Conservation (phyloP, 1,284 basidiomycete species). For the Mycena sp. region DNA sequence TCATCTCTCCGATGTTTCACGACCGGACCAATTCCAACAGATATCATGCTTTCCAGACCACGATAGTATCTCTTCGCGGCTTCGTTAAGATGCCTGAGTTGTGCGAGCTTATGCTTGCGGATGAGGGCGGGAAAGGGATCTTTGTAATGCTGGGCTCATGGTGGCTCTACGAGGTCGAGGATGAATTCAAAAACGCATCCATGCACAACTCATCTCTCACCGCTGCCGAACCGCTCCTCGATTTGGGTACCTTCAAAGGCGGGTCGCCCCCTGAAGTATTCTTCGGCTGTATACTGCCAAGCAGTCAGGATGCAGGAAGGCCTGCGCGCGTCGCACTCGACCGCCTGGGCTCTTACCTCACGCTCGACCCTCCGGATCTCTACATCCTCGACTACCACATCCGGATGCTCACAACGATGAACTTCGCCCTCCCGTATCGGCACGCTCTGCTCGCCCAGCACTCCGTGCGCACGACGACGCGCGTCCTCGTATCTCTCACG, state of each 20-base stretch:
- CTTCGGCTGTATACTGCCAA: slow-evolving; percentile 23
- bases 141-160: slow-evolving; percentile 27
- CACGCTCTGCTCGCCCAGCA: slow-evolving; percentile 13
- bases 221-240: slow-evolving; percentile 28
- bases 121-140: not conserved
- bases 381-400: slow-evolving; percentile 11
- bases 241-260: slow-evolving; percentile 20
- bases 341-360: slow-evolving; percentile 24
- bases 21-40: slow-evolving; percentile 5
- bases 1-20: slow-evolving; percentile 20
- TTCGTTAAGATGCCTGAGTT: slow-evolving; percentile 24
- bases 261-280: slow-evolving; percentile 16
- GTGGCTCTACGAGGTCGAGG: slow-evolving; percentile 27
- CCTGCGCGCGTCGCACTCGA: slow-evolving; percentile 21
- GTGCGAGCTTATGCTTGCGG: slow-evolving; percentile 21
- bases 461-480: slow-evolving; percentile 21
- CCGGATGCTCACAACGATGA: too few relatives aligned
- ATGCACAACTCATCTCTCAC: slow-evolving; percentile 4
- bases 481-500: slow-evolving; percentile 25
- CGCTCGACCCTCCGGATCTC: not conserved
- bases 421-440: slow-evolving; percentile 5
- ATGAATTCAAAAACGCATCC: slow-evolving; percentile 20
- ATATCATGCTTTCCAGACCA: slow-evolving; percentile 14
- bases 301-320: slow-evolving; percentile 13
- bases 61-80: slow-evolving; percentile 23